phyloP scores from a whole-genome alignment of 1,139 yeast genomes.

The Suhomyces taliae region DNA sequence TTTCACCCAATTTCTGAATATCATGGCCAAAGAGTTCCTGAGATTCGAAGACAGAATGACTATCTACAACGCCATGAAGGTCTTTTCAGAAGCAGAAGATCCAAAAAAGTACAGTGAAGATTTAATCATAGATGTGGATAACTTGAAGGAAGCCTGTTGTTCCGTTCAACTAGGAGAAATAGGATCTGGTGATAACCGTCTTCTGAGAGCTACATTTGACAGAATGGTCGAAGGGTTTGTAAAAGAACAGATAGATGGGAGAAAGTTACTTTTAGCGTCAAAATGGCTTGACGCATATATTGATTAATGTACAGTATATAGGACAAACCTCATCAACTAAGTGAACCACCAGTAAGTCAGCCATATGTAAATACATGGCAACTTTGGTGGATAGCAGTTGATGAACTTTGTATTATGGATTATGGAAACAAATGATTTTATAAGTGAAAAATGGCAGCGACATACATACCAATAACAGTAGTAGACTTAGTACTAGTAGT shows the following conservation, averaged over 20 bases:
- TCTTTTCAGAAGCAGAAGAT: slow-evolving; percentile 45
- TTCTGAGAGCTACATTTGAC: slow-evolving; percentile 53
- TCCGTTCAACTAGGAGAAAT: slow-evolving; percentile 46
- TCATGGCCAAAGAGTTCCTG: slow-evolving; percentile 61
- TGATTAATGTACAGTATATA: slow-evolving; percentile 14
- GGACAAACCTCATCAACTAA: not conserved
- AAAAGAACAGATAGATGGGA: slow-evolving; percentile 58
- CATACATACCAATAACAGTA: too few relatives aligned
- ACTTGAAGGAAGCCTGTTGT: slow-evolving; percentile 50
- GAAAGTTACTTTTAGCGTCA: slow-evolving; percentile 52
- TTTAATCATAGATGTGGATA: slow-evolving; percentile 48
- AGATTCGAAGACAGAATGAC: slow-evolving; percentile 62
- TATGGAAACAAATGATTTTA: not conserved
- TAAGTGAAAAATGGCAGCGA: not conserved
- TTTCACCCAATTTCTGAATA: slow-evolving; percentile 68
- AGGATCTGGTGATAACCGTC: slow-evolving; percentile 51
- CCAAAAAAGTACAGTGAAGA: slow-evolving; percentile 23
- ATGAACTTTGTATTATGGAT: too few relatives aligned
- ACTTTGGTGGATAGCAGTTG: too few relatives aligned
- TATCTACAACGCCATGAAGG: slow-evolving; percentile 60
- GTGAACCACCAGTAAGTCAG: not conserved
- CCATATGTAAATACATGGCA: too few relatives aligned
- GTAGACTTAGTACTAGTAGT: too few relatives aligned
- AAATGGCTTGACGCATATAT: slow-evolving; percentile 61
- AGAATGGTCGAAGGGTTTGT: slow-evolving; percentile 56